Percentiles rank a stretch among this genome's conserved stretches.
Evolutionary conservation across 495 filamentous ascomycete genomes (phyloP).

Genomic region (Lineolata rhizophorae): DNA sequence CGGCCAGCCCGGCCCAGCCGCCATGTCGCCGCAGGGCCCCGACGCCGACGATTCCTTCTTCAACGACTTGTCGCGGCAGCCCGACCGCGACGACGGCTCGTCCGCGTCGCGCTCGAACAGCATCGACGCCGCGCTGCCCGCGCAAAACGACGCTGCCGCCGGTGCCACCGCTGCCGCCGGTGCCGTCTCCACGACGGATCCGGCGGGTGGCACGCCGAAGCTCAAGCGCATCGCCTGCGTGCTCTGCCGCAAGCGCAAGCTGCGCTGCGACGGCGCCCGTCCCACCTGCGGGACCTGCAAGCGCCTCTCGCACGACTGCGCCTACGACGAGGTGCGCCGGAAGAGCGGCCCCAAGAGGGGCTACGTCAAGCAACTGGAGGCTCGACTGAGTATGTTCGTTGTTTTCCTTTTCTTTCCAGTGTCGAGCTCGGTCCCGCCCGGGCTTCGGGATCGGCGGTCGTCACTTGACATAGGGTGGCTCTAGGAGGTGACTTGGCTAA

Average conservation of each 20-base stretch:
- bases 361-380: constrained; percentile 94
- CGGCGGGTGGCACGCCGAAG: constrained; percentile 53
- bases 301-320: constrained; percentile 70
- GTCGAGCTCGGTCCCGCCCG: too few relatives aligned
- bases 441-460: too few relatives aligned
- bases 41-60: constrained; percentile 22
- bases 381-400: constrained; percentile 76
- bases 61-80: constrained; percentile 32
- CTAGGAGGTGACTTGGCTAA: neutral
- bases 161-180: too few relatives aligned
- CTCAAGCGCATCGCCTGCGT: constrained; percentile 93
- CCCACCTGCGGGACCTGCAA: constrained; percentile 89
- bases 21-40: constrained; percentile 8
- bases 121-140: too few relatives aligned
- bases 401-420: too few relatives aligned
- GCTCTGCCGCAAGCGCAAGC: constrained; percentile 80
- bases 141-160: too few relatives aligned
- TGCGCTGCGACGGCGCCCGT: constrained; percentile 55
- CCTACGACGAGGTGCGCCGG: constrained; percentile 87
- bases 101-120: constrained; percentile 6
- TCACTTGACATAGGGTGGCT: constrained; percentile 5
- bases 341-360: constrained; percentile 97
- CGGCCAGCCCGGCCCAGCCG: too few relatives aligned
- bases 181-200: constrained; percentile 29
- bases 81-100: constrained; percentile 14